Percentiles rank a stretch among this genome's conserved stretches.
Conservation (phyloP, 2,329 filamentous ascomycete genomes). For the Coniochaeta sp. region DNA sequence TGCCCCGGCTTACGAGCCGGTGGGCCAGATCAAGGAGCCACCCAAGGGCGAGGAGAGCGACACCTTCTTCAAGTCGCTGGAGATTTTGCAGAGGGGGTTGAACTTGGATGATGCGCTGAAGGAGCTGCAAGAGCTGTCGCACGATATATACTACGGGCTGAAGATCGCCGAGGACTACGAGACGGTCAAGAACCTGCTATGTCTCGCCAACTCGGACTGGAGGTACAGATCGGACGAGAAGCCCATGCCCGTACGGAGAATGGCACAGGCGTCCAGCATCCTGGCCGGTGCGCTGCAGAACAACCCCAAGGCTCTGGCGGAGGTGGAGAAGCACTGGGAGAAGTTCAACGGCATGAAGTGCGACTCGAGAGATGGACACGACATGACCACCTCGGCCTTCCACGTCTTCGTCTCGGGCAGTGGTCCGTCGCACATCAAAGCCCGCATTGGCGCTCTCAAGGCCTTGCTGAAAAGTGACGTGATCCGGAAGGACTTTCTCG, state of each 20-base stretch:
- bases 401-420: slow-evolving; percentile 26
- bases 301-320: slow-evolving; percentile 53
- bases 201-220: slow-evolving; percentile 37
- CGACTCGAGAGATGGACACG: slow-evolving; percentile 8
- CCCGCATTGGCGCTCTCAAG: slow-evolving; percentile 43
- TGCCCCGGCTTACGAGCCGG: slow-evolving; percentile 49
- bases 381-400: slow-evolving; percentile 33
- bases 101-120: slow-evolving; percentile 45
- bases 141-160: slow-evolving; percentile 64
- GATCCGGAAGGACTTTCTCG: slow-evolving; percentile 50
- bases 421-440: slow-evolving; percentile 20
- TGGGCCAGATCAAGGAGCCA: slow-evolving; percentile 51
- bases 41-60: slow-evolving; percentile 27
- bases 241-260: slow-evolving; percentile 20
- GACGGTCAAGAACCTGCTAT: slow-evolving; percentile 48
- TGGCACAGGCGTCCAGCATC: slow-evolving; percentile 48
- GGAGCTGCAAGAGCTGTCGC: slow-evolving; percentile 54
- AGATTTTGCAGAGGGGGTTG: slow-evolving; percentile 39
- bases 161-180: slow-evolving; percentile 51
- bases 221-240: slow-evolving; percentile 11
- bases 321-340: slow-evolving; percentile 42
- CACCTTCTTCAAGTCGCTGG: slow-evolving; percentile 39
- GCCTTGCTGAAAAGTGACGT: slow-evolving; percentile 48
- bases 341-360: slow-evolving; percentile 32
- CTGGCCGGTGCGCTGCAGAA: slow-evolving; percentile 55